phyloP scores from a whole-genome alignment of 768 basidiomycete genomes.

The Pleurotus sapidus region DNA sequence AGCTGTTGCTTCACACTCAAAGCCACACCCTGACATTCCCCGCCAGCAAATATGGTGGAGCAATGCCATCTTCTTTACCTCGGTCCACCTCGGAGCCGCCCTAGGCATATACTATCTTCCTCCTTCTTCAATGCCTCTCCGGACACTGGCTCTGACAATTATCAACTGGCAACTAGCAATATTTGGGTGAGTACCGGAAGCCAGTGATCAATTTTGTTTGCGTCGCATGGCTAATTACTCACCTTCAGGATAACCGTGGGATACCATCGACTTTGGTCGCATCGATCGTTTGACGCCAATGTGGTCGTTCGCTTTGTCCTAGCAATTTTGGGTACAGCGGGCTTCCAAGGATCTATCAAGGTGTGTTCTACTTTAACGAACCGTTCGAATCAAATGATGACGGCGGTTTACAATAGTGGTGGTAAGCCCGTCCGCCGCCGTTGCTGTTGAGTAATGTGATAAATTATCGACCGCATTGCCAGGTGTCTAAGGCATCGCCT shows the following conservation, averaged over 20 bases:
- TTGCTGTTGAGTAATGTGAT: no score
- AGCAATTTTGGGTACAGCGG: slow-evolving; percentile 68
- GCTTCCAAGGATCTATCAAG: slow-evolving; percentile 80
- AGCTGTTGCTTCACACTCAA: no score
- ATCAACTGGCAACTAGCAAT: slow-evolving; percentile 66
- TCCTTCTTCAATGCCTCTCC: slow-evolving; percentile 33
- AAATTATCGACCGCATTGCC: not conserved
- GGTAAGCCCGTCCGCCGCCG: slow-evolving; percentile 28
- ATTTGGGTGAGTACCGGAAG: slow-evolving; percentile 51
- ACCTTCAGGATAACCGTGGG: slow-evolving; percentile 62
- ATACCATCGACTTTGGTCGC: slow-evolving; percentile 77
- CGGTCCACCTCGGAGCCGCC: slow-evolving; percentile 53
- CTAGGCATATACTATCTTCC: slow-evolving; percentile 55
- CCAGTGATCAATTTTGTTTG: not conserved
- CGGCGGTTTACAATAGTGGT: slow-evolving; percentile 37
- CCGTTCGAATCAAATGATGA: no score
- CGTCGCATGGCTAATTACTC: not conserved
- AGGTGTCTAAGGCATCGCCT: slow-evolving; percentile 74
- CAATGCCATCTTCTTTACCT: slow-evolving; percentile 56
- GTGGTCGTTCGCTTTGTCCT: slow-evolving; percentile 53
- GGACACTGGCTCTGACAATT: slow-evolving; percentile 51
- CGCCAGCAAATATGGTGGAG: slow-evolving; percentile 55
- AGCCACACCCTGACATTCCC: not conserved
- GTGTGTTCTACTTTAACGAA: slow-evolving; percentile 25
- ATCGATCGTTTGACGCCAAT: slow-evolving; percentile 65